Conservation (phyloP, 768 basidiomycete species). For the Kwoniella bestiolae region DNA sequence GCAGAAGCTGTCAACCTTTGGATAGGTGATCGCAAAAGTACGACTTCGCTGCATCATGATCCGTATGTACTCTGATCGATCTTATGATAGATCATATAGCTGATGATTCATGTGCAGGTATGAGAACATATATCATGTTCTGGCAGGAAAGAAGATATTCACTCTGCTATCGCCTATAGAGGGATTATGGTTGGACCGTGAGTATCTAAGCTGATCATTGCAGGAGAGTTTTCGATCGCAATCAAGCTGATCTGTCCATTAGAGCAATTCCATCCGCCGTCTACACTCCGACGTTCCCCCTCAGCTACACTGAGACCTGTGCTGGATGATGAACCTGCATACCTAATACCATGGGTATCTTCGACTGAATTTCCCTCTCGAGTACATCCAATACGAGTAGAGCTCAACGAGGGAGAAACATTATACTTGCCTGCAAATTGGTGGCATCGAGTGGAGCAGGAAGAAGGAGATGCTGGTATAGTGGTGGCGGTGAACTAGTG, state of each 20-base stretch:
- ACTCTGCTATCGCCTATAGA: constrained; percentile 87
- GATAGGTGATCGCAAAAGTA: constrained; percentile 78
- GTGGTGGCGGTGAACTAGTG: constrained; percentile 57
- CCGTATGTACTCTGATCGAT: constrained; percentile 29
- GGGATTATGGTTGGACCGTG: constrained; percentile 79
- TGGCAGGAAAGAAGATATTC: constrained; percentile 83
- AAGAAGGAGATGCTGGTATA: constrained; percentile 38
- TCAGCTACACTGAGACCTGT: constrained; percentile 16
- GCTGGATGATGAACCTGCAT: constrained; percentile 23
- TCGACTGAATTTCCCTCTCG: constrained; percentile 57
- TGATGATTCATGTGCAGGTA: constrained; percentile 63
- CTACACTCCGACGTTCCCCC: constrained; percentile 29
- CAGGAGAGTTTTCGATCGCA: neutral
- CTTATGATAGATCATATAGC: constrained; percentile 39
- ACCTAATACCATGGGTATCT: constrained; percentile 75
- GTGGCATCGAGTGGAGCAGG: constrained; percentile 88
- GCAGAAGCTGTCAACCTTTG: constrained; percentile 94
- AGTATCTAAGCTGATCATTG: constrained; percentile 21
- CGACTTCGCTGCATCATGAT: constrained; percentile 82
- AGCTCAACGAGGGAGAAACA: constrained; percentile 72
- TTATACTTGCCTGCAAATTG: constrained; percentile 90
- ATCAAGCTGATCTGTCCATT: neutral
- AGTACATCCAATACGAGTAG: constrained; percentile 70
- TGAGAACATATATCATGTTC: constrained; percentile 89
- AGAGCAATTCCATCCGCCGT: constrained; percentile 39